Percentiles rank a stretch among this genome's conserved stretches.
These are phyloP conservation scores for Colletotrichum endophyticum DNA, from an alignment of 2,329 filamentous ascomycete species.

Conservation along the genomic window DNA sequence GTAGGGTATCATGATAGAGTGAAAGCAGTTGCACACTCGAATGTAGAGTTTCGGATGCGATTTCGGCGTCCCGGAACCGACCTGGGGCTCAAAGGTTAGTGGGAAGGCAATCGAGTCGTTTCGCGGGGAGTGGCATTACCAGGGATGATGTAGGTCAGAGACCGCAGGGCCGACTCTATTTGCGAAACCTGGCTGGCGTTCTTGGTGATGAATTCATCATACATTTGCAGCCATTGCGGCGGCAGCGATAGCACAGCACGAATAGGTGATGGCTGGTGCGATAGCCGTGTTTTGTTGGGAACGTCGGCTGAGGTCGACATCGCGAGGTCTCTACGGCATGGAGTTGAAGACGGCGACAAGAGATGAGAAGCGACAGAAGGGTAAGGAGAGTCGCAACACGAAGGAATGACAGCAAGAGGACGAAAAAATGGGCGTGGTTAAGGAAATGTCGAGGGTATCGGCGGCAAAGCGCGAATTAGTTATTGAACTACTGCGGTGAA, in stretches of 20 bases:
- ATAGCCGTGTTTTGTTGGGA: constrained; percentile 16
- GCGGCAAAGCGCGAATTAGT: not conserved
- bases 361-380: not conserved
- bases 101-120: not conserved
- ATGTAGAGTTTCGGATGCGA: constrained; percentile 91
- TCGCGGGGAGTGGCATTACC: constrained; percentile 48
- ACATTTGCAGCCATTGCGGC: constrained; percentile 71
- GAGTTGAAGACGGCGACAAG: not conserved
- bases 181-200: constrained; percentile 93
- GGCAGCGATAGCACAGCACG: constrained; percentile 57
- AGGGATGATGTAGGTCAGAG: constrained; percentile 94
- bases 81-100: constrained; percentile 49
- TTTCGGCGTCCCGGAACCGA: constrained; percentile 88
- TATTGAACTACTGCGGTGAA: not conserved
- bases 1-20: constrained; percentile 89
- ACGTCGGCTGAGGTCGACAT: constrained; percentile 22
- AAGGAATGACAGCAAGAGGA: not conserved
- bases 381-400: not conserved
- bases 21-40: constrained; percentile 89
- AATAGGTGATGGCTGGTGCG: constrained; percentile 9
- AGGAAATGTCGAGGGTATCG: not conserved
- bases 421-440: not conserved
- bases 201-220: constrained; percentile 91
- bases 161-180: constrained; percentile 91
- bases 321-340: not conserved